Evolutionary conservation across 495 filamentous ascomycete genomes (phyloP).

Genomic region (Paragyromitra xinjiangensis): DNA sequence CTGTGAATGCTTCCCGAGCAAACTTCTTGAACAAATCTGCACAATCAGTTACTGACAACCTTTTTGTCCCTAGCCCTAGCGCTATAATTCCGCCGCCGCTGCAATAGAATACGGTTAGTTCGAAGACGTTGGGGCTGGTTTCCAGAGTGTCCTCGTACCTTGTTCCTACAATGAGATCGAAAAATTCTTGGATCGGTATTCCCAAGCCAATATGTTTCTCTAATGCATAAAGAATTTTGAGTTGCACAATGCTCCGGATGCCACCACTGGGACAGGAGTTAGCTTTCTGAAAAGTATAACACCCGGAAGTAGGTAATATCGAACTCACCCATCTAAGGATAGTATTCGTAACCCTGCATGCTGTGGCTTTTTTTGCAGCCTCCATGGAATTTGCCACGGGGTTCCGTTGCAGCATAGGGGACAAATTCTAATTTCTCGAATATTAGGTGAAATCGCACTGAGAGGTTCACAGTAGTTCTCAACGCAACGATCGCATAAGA

Average conservation of each 20-base stretch:
- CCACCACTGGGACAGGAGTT: constrained; percentile 37
- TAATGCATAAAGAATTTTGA: constrained; percentile 33
- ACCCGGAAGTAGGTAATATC: background rate
- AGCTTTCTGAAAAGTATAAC: background rate
- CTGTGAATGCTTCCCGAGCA: constrained; percentile 41
- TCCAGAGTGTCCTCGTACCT: constrained; percentile 53
- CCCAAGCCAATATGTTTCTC: constrained; percentile 41
- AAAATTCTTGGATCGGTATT: constrained; percentile 60
- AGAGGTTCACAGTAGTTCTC: constrained; percentile 26
- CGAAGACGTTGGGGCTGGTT: background rate
- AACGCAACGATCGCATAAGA: constrained; percentile 60
- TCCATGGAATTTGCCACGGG: constrained; percentile 58
- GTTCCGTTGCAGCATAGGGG: constrained; percentile 39
- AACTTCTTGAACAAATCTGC: constrained; percentile 26
- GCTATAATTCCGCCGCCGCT: constrained; percentile 65
- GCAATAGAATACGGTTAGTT: background rate
- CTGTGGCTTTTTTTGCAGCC: constrained; percentile 60
- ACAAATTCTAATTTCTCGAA: constrained; percentile 42
- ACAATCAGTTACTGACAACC: constrained; percentile 38
- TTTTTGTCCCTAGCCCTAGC: constrained; percentile 64
- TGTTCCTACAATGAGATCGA: constrained; percentile 62
- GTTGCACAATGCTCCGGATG: constrained; percentile 46
- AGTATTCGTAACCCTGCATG: constrained; percentile 65
- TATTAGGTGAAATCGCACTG: constrained; percentile 53
- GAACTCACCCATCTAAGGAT: constrained; percentile 64